Percentiles rank a stretch among this genome's conserved stretches.
Conservation (phyloP, 345 rosid genomes). For the Ceriops decandra region DNA sequence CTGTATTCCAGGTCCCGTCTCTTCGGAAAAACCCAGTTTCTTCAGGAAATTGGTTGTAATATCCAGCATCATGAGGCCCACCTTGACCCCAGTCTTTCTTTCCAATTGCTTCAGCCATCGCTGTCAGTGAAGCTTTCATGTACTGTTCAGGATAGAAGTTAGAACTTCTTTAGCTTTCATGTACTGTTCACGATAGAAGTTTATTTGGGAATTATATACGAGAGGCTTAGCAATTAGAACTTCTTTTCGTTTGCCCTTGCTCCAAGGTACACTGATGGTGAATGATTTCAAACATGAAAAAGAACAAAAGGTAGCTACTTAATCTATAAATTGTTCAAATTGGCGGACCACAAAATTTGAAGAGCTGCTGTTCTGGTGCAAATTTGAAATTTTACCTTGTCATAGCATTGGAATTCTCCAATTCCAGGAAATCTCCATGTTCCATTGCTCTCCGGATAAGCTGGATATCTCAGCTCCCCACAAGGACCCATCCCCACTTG, state of each 20-base stretch:
- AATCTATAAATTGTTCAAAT: background rate
- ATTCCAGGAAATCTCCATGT: slow-evolving; percentile 93
- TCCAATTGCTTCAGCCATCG: slow-evolving; percentile 66
- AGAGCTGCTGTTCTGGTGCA: background rate
- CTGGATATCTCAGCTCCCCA: slow-evolving; percentile 87
- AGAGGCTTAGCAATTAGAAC: background rate
- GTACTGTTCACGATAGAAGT: slow-evolving; percentile 49
- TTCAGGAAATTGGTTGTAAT: slow-evolving; percentile 80
- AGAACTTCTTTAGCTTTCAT: slow-evolving; percentile 45
- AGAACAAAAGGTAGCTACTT: background rate
- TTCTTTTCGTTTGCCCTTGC: too few relatives aligned
- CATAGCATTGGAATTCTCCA: slow-evolving; percentile 98
- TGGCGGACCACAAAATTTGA: background rate
- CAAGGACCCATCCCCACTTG: slow-evolving; percentile 99
- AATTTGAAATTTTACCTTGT: slow-evolving; percentile 54
- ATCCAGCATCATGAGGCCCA: slow-evolving; percentile 88
- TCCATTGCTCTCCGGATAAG: slow-evolving; percentile 94
- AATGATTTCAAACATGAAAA: too few relatives aligned
- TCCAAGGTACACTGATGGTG: background rate
- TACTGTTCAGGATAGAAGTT: slow-evolving; percentile 49
- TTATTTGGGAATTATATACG: slow-evolving; percentile 17
- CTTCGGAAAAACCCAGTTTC: slow-evolving; percentile 72
- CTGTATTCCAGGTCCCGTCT: slow-evolving; percentile 89
- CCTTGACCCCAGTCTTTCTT: slow-evolving; percentile 68
- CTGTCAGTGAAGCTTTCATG: slow-evolving; percentile 82